These are phyloP conservation scores for Hanseniaspora valbyensis DNA, from an alignment of 805 yeast genomes.

Conservation along the genomic window DNA sequence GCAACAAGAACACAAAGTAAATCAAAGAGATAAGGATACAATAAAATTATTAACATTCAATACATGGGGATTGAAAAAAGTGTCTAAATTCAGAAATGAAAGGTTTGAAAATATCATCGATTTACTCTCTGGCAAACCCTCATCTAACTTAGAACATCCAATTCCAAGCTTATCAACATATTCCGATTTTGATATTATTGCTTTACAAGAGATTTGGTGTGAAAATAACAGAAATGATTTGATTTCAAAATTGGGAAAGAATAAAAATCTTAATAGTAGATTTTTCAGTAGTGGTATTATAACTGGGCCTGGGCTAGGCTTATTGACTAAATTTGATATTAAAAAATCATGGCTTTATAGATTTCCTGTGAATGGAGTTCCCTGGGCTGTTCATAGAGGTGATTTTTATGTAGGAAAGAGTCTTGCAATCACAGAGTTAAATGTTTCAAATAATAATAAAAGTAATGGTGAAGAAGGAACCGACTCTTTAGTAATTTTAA, in stretches of 20 bases:
- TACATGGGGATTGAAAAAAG: conserved; percentile 82
- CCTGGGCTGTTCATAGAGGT: conserved; percentile 86
- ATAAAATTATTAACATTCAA: conserved; percentile 53
- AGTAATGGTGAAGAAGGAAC: conserved; percentile 26
- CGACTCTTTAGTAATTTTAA: conserved; percentile 62
- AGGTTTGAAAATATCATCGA: conserved; percentile 69
- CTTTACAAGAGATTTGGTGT: conserved; percentile 93
- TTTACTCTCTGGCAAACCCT: conserved; percentile 34
- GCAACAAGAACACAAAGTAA: too few relatives aligned
- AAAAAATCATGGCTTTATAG: conserved; percentile 65
- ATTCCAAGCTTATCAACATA: conserved; percentile 19
- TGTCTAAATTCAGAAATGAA: conserved; percentile 56
- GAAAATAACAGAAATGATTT: conserved; percentile 70
- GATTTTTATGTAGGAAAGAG: conserved; percentile 97
- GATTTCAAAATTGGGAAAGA: conserved; percentile 32
- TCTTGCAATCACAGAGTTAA: conserved; percentile 60
- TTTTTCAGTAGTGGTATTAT: conserved; percentile 72
- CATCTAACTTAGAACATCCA: conserved; percentile 11
- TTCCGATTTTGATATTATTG: conserved; percentile 62
- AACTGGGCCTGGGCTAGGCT: conserved; percentile 86
- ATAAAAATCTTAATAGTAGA: conserved; percentile 54
- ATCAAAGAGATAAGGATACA: background rate
- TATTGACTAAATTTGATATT: conserved; percentile 76
- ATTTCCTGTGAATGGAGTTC: conserved; percentile 87
- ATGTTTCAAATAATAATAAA: conserved; percentile 32